Conservation (phyloP, 768 basidiomycete genomes). For the Amanita inopinata region DNA sequence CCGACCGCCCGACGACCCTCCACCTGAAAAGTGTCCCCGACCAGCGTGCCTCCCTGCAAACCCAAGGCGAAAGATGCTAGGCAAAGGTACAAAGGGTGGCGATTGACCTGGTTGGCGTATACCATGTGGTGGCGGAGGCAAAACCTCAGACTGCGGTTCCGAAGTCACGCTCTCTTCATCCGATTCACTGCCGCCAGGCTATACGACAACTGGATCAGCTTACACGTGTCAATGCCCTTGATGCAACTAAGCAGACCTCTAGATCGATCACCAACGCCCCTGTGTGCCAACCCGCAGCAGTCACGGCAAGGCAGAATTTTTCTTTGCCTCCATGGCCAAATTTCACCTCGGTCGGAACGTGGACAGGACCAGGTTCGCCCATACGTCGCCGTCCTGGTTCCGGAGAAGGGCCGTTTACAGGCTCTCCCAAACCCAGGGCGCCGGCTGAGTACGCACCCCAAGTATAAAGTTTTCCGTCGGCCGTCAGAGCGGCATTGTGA, state of each 20-base stretch:
- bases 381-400: constrained; percentile 20
- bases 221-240: neutral
- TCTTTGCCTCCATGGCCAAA: constrained; percentile 57
- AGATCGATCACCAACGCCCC: constrained; percentile 84
- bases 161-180: neutral
- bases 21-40: neutral
- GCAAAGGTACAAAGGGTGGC: constrained; percentile 5
- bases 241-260: constrained; percentile 38
- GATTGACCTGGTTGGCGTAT: neutral
- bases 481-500: constrained; percentile 80
- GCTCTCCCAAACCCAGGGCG: constrained; percentile 82
- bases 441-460: constrained; percentile 76
- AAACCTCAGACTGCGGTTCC: neutral
- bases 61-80: constrained; percentile 5
- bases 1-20: neutral
- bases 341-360: constrained; percentile 56
- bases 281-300: constrained; percentile 87
- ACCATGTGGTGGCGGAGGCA: neutral
- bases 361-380: constrained; percentile 35
- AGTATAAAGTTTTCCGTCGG: constrained; percentile 63
- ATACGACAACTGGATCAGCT: neutral
- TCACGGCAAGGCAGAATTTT: constrained; percentile 69
- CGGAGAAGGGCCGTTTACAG: constrained; percentile 27
- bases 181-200: constrained; percentile 4
- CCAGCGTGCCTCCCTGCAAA: neutral